Base-by-base conservation (phyloP, 139 green algal species). In the Chlorella sp. region DNA sequence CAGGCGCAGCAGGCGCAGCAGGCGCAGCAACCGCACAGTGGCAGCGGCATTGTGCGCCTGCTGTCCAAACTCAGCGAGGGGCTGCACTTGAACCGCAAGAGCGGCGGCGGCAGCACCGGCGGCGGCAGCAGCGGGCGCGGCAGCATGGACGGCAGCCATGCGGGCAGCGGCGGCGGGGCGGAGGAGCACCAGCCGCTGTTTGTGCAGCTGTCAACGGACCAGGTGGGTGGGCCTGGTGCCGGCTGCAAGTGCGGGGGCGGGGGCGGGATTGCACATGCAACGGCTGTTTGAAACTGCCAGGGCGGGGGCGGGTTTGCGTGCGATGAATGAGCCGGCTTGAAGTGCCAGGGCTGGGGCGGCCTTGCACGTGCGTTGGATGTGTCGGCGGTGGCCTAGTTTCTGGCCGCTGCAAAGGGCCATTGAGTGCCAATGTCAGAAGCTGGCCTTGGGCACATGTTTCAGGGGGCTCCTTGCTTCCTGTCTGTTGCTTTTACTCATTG, bases 171-270 rank as follows among this genome's bases (percentile, higher is more conserved):
- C n/a, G 73, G 73, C 2, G 73, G 32, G 5, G 11, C n/a, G 1
- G 14, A 21, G n/a, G 24, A 39, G 78, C 61, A 36, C 37, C n/a
- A 69, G 82, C 93, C 95, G 26, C 84, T 97, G 19, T 71, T 97
- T 26, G 92, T 97, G n/a, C 95, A 97, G 60, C n/a, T 97, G 0
- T 96, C 93, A 4, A 97, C 95, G 28, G 95, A 97, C 68, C 95
- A 97, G 88, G 92, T 94, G 48, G 28, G 79, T 22, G 42, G 11
- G 26, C 26, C 2, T 28, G 28, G 71, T 1, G 48, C 48, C 48
- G 48, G 9, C 48, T 81, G 75, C 75, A 2, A 11, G n/a, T 73
- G 66, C 66, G 66, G 48, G 48, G 48, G 66, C 66, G 66, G 48
- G 48, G 48, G 24, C 26, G 68, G 68, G 26, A 1, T 32, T 71